phyloP scores from a whole-genome alignment of 306 rosid genomes.

The Quercus wislizeni region DNA sequence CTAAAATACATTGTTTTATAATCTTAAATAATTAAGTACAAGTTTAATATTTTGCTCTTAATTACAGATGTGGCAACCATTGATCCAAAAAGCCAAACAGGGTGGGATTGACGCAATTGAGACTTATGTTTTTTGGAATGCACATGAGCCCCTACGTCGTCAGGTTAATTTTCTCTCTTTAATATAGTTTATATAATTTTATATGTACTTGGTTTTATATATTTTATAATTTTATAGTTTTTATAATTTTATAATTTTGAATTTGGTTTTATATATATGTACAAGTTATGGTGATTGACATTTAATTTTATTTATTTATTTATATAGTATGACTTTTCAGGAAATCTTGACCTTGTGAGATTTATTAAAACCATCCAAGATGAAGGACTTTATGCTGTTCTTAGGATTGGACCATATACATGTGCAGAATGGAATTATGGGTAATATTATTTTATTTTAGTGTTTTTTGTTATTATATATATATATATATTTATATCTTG shows the following conservation, averaged over 20 bases:
- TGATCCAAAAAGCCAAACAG: slow-evolving; percentile 42
- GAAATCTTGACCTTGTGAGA: slow-evolving; percentile 21
- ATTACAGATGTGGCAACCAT: slow-evolving; percentile 41
- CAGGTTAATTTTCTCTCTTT: slow-evolving; percentile 11
- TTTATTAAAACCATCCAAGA: slow-evolving; percentile 33
- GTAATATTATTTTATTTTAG: neutral
- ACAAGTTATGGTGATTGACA: neutral
- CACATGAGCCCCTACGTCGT: slow-evolving; percentile 33
- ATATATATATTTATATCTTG: neutral
- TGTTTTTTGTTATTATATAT: neutral
- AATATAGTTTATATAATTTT: neutral
- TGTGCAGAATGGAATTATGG: slow-evolving; percentile 60
- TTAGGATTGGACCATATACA: slow-evolving; percentile 53
- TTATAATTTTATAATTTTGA: neutral
- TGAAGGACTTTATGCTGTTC: slow-evolving; percentile 28
- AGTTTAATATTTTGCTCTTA: neutral
- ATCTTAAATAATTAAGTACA: too few relatives aligned
- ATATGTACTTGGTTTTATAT: neutral
- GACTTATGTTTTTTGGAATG: slow-evolving; percentile 45
- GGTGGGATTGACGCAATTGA: slow-evolving; percentile 44
- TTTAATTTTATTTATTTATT: neutral
- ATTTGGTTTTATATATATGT: neutral
- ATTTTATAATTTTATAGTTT: neutral
- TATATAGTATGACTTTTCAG: slow-evolving; percentile 41
- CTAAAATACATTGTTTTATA: too few relatives aligned